Evolutionary conservation across 2,329 filamentous ascomycete genomes (phyloP).

Genomic region (Epichloe bromicola): DNA sequence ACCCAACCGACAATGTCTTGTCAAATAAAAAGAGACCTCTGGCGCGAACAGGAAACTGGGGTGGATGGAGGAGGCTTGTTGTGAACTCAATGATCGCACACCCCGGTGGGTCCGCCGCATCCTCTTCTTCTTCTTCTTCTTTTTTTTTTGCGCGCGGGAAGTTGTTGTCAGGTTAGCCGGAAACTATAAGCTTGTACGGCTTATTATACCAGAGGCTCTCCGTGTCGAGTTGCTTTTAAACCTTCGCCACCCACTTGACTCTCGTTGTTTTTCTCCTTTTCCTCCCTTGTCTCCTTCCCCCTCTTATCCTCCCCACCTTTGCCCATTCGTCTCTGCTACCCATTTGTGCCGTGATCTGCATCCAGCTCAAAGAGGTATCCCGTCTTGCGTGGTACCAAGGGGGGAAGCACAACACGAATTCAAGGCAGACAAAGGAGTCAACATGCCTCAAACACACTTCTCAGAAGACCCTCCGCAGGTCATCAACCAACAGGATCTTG

Average conservation of each 20-base stretch:
- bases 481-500: constrained; percentile 22
- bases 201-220: background rate
- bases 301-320: background rate
- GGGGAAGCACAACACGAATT: background rate
- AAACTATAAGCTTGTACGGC: background rate
- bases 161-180: background rate
- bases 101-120: background rate
- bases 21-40: no score
- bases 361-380: background rate
- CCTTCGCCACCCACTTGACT: background rate
- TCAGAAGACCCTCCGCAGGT: constrained; percentile 25
- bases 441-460: constrained; percentile 21
- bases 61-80: background rate
- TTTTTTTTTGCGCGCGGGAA: background rate
- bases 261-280: background rate
- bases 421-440: background rate
- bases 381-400: background rate
- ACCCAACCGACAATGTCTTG: no score
- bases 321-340: background rate
- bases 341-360: background rate
- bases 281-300: background rate
- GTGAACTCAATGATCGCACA: background rate
- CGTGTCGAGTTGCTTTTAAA: background rate
- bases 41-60: no score
- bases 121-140: background rate